Evolutionary conservation across 768 basidiomycete genomes (phyloP).

Genomic region (Rhizopogon vinicolor): DNA sequence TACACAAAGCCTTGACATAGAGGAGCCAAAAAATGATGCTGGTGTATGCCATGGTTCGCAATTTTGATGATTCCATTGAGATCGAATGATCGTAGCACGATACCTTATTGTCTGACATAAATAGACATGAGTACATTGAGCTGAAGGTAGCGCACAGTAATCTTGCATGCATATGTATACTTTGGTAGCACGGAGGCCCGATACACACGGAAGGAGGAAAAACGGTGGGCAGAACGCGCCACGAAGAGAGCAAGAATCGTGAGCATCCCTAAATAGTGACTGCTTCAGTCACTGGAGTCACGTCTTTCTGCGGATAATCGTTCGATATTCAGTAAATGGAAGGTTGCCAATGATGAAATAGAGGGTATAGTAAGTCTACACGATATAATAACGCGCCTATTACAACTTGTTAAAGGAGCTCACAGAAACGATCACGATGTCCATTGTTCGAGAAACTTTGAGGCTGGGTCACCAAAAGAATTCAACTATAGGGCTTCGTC

Average conservation of each 20-base stretch:
- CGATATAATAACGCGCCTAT: no score
- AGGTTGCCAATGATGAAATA: background rate
- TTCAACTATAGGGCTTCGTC: conserved; percentile 18
- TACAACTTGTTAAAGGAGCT: background rate
- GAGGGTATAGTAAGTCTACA: background rate
- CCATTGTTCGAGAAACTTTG: background rate
- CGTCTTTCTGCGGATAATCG: no score
- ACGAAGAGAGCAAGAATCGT: background rate
- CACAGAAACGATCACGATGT: background rate
- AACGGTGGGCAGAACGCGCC: no score
- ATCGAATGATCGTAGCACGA: background rate
- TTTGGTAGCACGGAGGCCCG: background rate
- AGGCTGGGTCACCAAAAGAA: background rate
- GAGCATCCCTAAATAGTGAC: no score
- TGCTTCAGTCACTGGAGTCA: no score
- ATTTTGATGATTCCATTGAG: no score
- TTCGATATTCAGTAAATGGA: background rate
- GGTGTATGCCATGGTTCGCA: no score
- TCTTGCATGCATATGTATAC: background rate
- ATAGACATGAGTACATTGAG: background rate
- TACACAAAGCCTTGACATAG: background rate
- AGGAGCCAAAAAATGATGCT: background rate
- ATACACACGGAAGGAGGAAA: no score
- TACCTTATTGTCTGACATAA: background rate
- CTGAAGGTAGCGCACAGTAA: background rate